Base-by-base conservation (phyloP, 2,329 filamentous ascomycete species). In the Curvularia spicifera region DNA sequence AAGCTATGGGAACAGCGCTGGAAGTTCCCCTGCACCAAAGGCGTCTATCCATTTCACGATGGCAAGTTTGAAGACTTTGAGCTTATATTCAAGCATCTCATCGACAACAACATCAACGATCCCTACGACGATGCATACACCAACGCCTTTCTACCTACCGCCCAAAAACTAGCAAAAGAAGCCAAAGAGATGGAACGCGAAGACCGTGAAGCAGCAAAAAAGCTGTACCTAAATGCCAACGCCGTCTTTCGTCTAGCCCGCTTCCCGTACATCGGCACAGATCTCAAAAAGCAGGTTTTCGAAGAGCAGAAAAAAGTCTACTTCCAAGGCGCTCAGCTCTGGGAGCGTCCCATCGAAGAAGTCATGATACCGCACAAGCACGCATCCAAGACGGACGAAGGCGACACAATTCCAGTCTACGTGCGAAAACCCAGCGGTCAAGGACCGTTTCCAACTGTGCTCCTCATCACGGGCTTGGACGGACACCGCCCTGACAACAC, bases 31-130 rank as follows among this genome's bases (percentile, higher is more conserved):
- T 74, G 73, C 51, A 63, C 59, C 37, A 61, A 65, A 13, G 82
- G 85, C 49, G 81, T 91, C 4, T 90, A 90, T 64, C 87, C 88
- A 0, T 92, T 92, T 79, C 89, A 92, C 77, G 89, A 91, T 71
- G 88, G 87, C 29, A 78, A 81, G 15, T 83, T 83, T 60, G 82
- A 86, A 58, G 90, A 92, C 72, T 91, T 92, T 67, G 85, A 86
- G 65, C 87, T 87, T 4, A 83, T 93, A 45, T 59, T 60, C 61
- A 47, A 61, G 1, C 56, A 66, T 45, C 60, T 72, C 26, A 71
- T 74, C 40, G 49, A 84, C 76, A 79, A 85, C 68, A 80, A 84
- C 64, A 82, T 88, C 72, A 86, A 89, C 73, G 87, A 91, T 64
- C 87, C 85, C n/a, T 87, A 84, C 59, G 71, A 79, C 49, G 78